A percentile compares a stretch with the other conserved stretches of the same genome.
phyloP scores from a whole-genome alignment of 805 yeast genomes.

The Starmerella powellii region DNA sequence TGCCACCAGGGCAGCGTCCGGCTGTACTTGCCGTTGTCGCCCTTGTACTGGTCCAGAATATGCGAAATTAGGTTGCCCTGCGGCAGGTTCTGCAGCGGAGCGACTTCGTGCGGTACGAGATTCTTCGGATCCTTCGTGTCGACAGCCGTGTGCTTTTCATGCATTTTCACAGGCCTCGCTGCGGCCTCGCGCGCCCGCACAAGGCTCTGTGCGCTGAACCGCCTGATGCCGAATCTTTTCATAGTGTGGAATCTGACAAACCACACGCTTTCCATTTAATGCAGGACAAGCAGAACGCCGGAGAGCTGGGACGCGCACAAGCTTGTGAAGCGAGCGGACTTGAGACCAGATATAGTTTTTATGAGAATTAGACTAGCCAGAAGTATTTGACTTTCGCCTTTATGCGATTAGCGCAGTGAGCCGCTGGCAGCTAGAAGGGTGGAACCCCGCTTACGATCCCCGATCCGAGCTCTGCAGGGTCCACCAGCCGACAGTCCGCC shows the following conservation, averaged over 20 bases:
- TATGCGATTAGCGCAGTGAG: no score
- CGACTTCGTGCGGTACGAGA: conserved; percentile 19
- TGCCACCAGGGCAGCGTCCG: conserved; percentile 26
- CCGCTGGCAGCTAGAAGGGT: no score
- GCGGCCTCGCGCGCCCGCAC: conserved; percentile 5
- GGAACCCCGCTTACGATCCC: no score
- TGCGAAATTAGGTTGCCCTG: conserved; percentile 24
- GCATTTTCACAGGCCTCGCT: conserved; percentile 11
- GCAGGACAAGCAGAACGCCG: no score
- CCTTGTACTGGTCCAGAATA: conserved; percentile 25
- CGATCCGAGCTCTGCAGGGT: no score
- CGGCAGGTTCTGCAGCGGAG: conserved; percentile 19
- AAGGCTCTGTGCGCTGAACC: conserved; percentile 4
- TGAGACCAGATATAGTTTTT: no score
- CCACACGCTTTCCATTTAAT: no score
- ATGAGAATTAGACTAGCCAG: no score
- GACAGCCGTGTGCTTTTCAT: conserved; percentile 23
- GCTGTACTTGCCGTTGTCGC: conserved; percentile 22
- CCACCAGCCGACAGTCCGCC: no score
- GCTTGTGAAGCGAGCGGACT: no score
- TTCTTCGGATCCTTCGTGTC: conserved; percentile 20
- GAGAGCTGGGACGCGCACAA: no score
- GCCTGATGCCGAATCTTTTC: background rate
- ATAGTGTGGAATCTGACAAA: background rate
- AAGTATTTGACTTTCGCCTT: no score